phyloP scores from a whole-genome alignment of 2,329 filamentous ascomycete species.

The Arthrobotrys conoides region DNA sequence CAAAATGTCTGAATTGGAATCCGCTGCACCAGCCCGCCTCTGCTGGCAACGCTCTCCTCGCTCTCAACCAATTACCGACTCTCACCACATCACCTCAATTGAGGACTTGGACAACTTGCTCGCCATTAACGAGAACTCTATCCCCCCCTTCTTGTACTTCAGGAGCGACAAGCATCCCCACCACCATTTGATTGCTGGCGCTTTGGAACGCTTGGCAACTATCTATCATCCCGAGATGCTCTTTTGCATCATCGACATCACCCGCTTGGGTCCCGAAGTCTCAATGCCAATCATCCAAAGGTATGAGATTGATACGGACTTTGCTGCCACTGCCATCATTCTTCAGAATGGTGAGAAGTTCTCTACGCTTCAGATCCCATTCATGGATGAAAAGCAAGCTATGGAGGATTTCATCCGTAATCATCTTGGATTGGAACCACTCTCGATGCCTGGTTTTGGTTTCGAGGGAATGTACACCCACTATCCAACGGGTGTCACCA shows the following conservation, averaged over 20 bases:
- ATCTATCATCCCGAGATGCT: not conserved
- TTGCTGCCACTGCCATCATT: not conserved
- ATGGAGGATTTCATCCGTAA: not conserved
- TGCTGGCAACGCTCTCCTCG: constrained; percentile 18
- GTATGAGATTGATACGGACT: not conserved
- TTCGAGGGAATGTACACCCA: not conserved
- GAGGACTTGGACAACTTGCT: not conserved
- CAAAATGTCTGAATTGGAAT: not conserved
- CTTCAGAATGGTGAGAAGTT: not conserved
- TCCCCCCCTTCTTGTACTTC: not conserved
- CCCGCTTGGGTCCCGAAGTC: not conserved
- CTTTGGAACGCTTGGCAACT: not conserved
- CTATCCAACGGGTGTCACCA: not conserved
- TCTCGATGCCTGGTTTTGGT: not conserved
- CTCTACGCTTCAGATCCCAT: not conserved
- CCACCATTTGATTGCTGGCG: not conserved
- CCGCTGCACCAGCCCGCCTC: not conserved
- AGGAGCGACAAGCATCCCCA: not conserved
- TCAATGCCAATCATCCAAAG: not conserved
- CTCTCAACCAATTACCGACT: not conserved
- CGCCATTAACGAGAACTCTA: not conserved
- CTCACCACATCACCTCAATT: not conserved
- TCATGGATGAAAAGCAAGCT: not conserved
- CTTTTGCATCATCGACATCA: not conserved
- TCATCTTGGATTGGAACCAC: not conserved